phyloP scores from a whole-genome alignment of 106 monocot species.

The Alisma plantagoaquatica region DNA sequence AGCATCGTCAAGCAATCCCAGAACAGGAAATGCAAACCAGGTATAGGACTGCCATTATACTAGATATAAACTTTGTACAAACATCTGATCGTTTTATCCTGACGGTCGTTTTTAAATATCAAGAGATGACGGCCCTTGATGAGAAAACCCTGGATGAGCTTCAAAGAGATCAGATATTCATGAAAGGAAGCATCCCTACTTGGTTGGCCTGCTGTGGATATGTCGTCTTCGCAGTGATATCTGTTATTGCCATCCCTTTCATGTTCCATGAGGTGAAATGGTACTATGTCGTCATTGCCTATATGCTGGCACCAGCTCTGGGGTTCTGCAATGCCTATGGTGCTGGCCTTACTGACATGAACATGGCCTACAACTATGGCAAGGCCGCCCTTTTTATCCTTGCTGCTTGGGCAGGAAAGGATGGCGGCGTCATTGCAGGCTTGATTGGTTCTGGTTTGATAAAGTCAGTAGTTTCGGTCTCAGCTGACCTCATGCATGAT shows the following conservation, averaged over 20 bases:
- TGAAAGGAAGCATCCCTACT: slow-evolving; percentile 10
- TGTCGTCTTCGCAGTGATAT: neutral
- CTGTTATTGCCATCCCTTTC: slow-evolving; percentile 1
- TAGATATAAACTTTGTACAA: no score
- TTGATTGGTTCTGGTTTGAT: slow-evolving; percentile 49
- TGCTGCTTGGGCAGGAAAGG: no score
- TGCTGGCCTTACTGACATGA: slow-evolving; percentile 18
- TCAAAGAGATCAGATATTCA: slow-evolving; percentile 5
- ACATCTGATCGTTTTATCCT: no score
- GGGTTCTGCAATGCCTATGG: no score
- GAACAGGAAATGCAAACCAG: neutral
- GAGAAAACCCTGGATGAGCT: neutral
- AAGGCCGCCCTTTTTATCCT: slow-evolving; percentile 53
- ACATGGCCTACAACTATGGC: slow-evolving; percentile 36
- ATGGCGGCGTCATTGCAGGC: slow-evolving; percentile 32
- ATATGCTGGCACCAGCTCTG: slow-evolving; percentile 8
- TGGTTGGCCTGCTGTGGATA: slow-evolving; percentile 14
- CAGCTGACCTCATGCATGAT: slow-evolving; percentile 58
- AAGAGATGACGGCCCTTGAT: neutral
- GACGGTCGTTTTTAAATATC: neutral
- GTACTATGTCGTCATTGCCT: slow-evolving; percentile 11
- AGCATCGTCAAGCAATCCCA: neutral
- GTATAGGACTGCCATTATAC: no score
- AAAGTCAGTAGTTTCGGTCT: slow-evolving; percentile 25
- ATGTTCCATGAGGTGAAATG: slow-evolving; percentile 11